Percentiles rank a stretch among this genome's conserved stretches.
Evolutionary conservation across 495 filamentous ascomycete species (phyloP).

Genomic region (Aspergillus nidulans): DNA sequence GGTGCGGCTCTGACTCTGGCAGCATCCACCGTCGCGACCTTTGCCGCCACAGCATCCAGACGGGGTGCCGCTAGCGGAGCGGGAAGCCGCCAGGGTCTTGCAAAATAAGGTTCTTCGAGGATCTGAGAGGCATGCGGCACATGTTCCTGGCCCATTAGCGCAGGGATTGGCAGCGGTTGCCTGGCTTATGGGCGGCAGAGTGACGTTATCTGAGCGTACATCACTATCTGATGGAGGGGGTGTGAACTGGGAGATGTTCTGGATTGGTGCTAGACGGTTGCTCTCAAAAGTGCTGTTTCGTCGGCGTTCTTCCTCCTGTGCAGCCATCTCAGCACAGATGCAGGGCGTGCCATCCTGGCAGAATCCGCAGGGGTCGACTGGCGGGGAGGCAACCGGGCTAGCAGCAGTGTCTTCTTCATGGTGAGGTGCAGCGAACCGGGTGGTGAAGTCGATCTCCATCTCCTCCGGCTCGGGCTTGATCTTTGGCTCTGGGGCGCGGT

Average conservation of each 20-base stretch:
- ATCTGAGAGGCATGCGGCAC: conserved; percentile 71
- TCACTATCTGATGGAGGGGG: conserved; percentile 68
- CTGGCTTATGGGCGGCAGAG: conserved; percentile 37
- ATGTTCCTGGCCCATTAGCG: conserved; percentile 72
- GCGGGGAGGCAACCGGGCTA: conserved; percentile 33
- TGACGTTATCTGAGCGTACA: conserved; percentile 45
- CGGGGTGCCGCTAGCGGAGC: conserved; percentile 42
- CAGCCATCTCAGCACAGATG: conserved; percentile 72
- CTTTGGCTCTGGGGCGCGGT: conserved; percentile 32
- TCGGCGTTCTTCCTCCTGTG: conserved; percentile 38
- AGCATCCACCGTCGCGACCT: conserved; percentile 50
- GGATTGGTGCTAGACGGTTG: conserved; percentile 46
- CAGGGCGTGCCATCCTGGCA: conserved; percentile 81
- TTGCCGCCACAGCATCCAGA: conserved; percentile 52
- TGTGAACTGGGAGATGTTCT: conserved; percentile 55
- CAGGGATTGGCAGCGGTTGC: conserved; percentile 51
- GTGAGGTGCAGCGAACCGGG: conserved; percentile 52
- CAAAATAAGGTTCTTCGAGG: conserved; percentile 82
- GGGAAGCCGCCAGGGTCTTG: conserved; percentile 69
- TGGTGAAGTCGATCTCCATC: conserved; percentile 72
- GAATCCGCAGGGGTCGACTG: conserved; percentile 76
- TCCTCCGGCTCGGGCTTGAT: conserved; percentile 53
- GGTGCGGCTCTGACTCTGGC: conserved; percentile 36
- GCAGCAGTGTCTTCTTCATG: conserved; percentile 30
- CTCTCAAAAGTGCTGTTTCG: conserved; percentile 32